Evolutionary conservation across 2,329 filamentous ascomycete species (phyloP).

Genomic region (Paecilomyces fulvus): DNA sequence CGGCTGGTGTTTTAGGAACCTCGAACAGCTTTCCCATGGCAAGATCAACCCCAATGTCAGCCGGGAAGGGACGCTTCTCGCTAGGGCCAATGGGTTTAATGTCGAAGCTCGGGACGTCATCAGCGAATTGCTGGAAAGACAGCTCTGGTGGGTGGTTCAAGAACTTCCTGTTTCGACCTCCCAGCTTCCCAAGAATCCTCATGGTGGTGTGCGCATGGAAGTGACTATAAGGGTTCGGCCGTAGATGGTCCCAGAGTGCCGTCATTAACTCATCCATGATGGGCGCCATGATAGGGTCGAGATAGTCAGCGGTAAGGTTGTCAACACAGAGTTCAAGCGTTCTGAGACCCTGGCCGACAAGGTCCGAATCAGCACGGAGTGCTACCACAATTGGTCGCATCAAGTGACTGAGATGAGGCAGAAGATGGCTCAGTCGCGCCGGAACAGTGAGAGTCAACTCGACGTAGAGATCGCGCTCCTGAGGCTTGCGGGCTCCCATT

Average conservation of each 20-base stretch:
- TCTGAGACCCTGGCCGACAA: constrained; percentile 87
- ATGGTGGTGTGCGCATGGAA: constrained; percentile 98
- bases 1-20: constrained; percentile 52
- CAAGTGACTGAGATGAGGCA: constrained; percentile 90
- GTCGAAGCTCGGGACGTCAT: constrained; percentile 82
- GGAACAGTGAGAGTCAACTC: constrained; percentile 95
- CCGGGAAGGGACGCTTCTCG: constrained; percentile 78
- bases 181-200: constrained; percentile 91
- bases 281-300: constrained; percentile 97
- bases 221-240: constrained; percentile 89
- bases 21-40: constrained; percentile 86
- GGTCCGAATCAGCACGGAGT: constrained; percentile 78
- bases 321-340: constrained; percentile 96
- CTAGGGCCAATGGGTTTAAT: constrained; percentile 82
- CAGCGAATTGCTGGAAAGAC: constrained; percentile 72
- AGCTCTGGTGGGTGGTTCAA: constrained; percentile 83
- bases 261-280: constrained; percentile 99
- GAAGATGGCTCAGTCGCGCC: constrained; percentile 81
- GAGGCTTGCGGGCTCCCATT: constrained; percentile 78
- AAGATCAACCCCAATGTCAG: constrained; percentile 76
- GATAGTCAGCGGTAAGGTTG: constrained; percentile 92
- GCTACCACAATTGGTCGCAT: constrained; percentile 98
- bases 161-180: constrained; percentile 90
- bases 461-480: constrained; percentile 91
- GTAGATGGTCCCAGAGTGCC: constrained; percentile 89